These are phyloP conservation scores for Furcasterigmium furcatum DNA, from an alignment of 2,329 filamentous ascomycete genomes.

Conservation along the genomic window DNA sequence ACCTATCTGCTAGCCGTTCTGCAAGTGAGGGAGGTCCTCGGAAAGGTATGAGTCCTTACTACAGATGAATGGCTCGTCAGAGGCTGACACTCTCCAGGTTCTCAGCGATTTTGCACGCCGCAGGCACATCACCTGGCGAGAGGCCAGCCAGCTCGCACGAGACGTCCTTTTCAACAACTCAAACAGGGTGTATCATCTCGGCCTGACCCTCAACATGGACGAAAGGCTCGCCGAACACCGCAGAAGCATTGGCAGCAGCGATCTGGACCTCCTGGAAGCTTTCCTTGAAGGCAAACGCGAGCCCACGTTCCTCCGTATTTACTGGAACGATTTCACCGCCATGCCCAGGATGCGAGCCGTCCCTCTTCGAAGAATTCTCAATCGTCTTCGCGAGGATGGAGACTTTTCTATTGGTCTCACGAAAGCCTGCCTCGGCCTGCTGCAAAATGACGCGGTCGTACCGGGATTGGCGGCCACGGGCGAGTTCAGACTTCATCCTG, in stretches of 20 bases:
- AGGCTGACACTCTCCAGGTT: slow-evolving; percentile 39
- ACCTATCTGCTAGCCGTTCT: slow-evolving; percentile 70
- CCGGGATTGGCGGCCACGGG: slow-evolving; percentile 55
- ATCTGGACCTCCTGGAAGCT: slow-evolving; percentile 28
- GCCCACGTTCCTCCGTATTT: slow-evolving; percentile 67
- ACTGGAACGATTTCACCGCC: slow-evolving; percentile 78
- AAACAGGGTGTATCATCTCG: slow-evolving; percentile 69
- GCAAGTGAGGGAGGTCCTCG: slow-evolving; percentile 69
- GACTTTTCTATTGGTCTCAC: slow-evolving; percentile 57
- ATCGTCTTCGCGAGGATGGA: slow-evolving; percentile 39
- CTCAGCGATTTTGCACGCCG: slow-evolving; percentile 65
- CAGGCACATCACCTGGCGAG: slow-evolving; percentile 54
- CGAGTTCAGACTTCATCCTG: slow-evolving; percentile 64
- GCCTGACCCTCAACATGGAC: slow-evolving; percentile 31
- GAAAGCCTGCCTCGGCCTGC: slow-evolving; percentile 59
- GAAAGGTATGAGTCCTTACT: slow-evolving; percentile 46
- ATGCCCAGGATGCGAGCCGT: slow-evolving; percentile 64
- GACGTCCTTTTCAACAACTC: slow-evolving; percentile 75
- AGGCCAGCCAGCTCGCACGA: slow-evolving; percentile 62
- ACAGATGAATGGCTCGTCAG: not conserved
- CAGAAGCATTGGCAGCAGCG: slow-evolving; percentile 16
- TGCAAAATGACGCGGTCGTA: slow-evolving; percentile 63
- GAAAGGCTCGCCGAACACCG: not conserved
- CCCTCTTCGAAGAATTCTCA: slow-evolving; percentile 55
- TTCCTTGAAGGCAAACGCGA: slow-evolving; percentile 45